Evolutionary conservation across 2,329 filamentous ascomycete genomes (phyloP).

Genomic region (Anisogramma anomala): DNA sequence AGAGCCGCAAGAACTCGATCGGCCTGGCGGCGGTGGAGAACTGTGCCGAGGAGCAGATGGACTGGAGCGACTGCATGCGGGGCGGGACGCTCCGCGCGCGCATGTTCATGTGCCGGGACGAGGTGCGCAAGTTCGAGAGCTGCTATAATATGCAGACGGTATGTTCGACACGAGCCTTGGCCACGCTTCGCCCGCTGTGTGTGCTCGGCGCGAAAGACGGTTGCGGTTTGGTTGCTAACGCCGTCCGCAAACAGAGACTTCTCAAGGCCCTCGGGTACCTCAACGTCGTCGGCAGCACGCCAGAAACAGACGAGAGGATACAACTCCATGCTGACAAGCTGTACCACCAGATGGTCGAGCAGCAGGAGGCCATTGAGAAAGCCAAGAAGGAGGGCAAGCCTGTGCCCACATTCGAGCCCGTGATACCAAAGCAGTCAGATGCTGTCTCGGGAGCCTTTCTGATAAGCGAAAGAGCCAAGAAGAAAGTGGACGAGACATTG

Average conservation of each 20-base stretch:
- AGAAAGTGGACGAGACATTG: slow-evolving; percentile 41
- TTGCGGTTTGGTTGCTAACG: not conserved
- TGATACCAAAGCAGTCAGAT: slow-evolving; percentile 31
- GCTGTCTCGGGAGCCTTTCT: slow-evolving; percentile 14
- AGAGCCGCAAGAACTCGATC: slow-evolving; percentile 67
- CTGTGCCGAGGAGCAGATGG: slow-evolving; percentile 76
- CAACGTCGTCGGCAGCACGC: slow-evolving; percentile 50
- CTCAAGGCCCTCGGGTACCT: slow-evolving; percentile 85
- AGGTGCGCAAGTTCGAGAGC: slow-evolving; percentile 67
- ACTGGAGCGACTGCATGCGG: slow-evolving; percentile 72
- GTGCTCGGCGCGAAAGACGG: no score
- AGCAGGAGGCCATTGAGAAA: slow-evolving; percentile 63
- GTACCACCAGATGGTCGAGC: slow-evolving; percentile 75
- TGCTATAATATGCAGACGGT: slow-evolving; percentile 86
- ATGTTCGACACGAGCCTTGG: slow-evolving; percentile 11
- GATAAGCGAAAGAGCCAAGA: slow-evolving; percentile 37
- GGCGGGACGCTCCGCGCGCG: slow-evolving; percentile 55
- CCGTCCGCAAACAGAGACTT: slow-evolving; percentile 49
- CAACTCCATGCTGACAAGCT: slow-evolving; percentile 92
- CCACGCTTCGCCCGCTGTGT: not conserved
- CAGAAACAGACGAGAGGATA: slow-evolving; percentile 69
- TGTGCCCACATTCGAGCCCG: slow-evolving; percentile 46
- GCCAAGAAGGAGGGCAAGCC: slow-evolving; percentile 52
- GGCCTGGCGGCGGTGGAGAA: slow-evolving; percentile 82
- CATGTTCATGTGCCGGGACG: slow-evolving; percentile 68